phyloP scores from a whole-genome alignment of 257 asterid species.

The Forsythia viridissima region DNA sequence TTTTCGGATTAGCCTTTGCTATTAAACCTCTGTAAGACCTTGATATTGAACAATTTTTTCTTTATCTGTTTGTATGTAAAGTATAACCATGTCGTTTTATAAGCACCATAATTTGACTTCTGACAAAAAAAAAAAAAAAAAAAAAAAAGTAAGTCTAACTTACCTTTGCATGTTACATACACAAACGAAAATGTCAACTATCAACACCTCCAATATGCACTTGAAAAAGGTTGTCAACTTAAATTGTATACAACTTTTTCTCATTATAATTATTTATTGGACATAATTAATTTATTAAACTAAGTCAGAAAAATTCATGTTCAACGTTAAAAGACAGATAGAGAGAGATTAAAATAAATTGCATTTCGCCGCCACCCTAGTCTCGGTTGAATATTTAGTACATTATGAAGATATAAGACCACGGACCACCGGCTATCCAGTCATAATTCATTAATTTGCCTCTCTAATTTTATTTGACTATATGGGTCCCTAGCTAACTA shows the following conservation, averaged over 20 bases:
- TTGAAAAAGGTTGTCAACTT: slow-evolving; percentile 18
- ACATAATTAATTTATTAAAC: background rate
- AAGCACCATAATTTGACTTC: slow-evolving; percentile 27
- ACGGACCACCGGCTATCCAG: background rate
- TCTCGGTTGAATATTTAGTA: background rate
- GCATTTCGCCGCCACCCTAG: slow-evolving; percentile 20
- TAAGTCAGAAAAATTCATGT: slow-evolving; percentile 9
- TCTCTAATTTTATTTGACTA: slow-evolving; percentile 16
- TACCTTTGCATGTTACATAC: slow-evolving; percentile 37
- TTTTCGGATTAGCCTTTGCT: background rate
- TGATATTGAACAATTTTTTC: background rate
- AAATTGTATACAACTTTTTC: background rate
- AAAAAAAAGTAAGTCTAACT: slow-evolving; percentile 12
- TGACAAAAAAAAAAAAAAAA: background rate
- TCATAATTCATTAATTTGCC: slow-evolving; percentile 8
- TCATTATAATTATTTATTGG: background rate
- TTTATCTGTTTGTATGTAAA: background rate
- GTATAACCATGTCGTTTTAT: slow-evolving; percentile 20
- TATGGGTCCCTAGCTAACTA: background rate
- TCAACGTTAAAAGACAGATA: background rate
- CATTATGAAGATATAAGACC: background rate
- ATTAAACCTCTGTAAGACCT: background rate
- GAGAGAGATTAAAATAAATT: background rate
- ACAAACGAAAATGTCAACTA: slow-evolving; percentile 45
- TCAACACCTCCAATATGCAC: slow-evolving; percentile 25